Base-by-base conservation (phyloP, 148 eudicot genomes). In the Vaccinium myrtillus region DNA sequence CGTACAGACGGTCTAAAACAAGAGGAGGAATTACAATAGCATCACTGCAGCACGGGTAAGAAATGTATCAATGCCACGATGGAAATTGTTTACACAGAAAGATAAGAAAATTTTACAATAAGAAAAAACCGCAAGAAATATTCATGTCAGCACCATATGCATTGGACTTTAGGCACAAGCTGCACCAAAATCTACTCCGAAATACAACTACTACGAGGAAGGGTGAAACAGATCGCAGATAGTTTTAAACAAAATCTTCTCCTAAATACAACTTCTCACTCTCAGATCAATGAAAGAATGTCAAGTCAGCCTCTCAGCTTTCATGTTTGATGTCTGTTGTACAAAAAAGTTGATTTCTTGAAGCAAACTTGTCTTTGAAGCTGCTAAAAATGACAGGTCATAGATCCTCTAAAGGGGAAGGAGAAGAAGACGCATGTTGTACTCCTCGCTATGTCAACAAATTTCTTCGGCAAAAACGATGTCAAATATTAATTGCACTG, bases 391-490 rank as follows among this genome's bases (percentile, higher is more conserved):
- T 50, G 59, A 51, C 59, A 77, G 13, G 21, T 12, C 8, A 25
- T 51, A 27, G 80, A 51, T 13, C 43, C n/a, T 51, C 7, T 14
- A 3, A 1, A 48, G 30, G 6, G 12, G 19, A 23, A 8, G 59
- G 1, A 78, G 18, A 15, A 7, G 5, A 8, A 2, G n/a, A 13
- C 1, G 25, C 50, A 5, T 43, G 74, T 13, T 23, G 27, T 3
- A 56, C 61, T 30, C 70, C 0, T 36, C 83, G 8, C 27, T 61
- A 65, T 65, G 32, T 92, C 87, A 93, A 55, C 91, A 87, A 39
- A 88, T 84, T 76, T 93, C 94, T 86, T 93, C 93, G 6, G 98
- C 92, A 67, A 93, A 93, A 75, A 94, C 87, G 61, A 90, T 87
- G 85, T 93, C 92, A 82, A 85, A 90, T 69, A 95, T 90, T 67